Conservation (phyloP, 1,284 basidiomycete genomes). For the Cerrena zonata region DNA sequence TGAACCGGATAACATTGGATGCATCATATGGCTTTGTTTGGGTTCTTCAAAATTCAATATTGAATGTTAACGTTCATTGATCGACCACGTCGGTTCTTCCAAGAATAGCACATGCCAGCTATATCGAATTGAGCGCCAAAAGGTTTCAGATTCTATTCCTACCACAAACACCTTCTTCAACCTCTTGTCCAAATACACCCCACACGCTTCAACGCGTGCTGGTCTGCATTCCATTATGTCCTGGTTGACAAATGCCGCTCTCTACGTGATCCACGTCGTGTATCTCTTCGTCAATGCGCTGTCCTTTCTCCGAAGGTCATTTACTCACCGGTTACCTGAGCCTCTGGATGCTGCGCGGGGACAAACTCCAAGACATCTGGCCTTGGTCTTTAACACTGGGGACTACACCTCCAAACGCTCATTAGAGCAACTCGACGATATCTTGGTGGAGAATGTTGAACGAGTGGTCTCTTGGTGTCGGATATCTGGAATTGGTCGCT, state of each 20-base stretch:
- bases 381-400: slow-evolving; percentile 41
- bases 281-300: slow-evolving; percentile 44
- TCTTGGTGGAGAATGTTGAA: slow-evolving; percentile 48
- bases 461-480: slow-evolving; percentile 56
- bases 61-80: too few relatives aligned
- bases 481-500: slow-evolving; percentile 45
- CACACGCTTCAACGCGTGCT: too few relatives aligned
- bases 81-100: too few relatives aligned
- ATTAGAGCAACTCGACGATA: slow-evolving; percentile 33
- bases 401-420: slow-evolving; percentile 32
- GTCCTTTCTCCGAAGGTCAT: slow-evolving; percentile 35
- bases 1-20: too few relatives aligned
- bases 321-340: slow-evolving; percentile 34
- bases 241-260: slow-evolving; percentile 37
- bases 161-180: too few relatives aligned
- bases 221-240: slow-evolving; percentile 23
- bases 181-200: too few relatives aligned
- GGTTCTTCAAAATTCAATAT: too few relatives aligned
- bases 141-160: too few relatives aligned
- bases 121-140: too few relatives aligned
- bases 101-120: too few relatives aligned
- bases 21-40: too few relatives aligned
- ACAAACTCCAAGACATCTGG: slow-evolving; percentile 59
- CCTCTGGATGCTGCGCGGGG: slow-evolving; percentile 44
- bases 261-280: slow-evolving; percentile 52